Base-by-base conservation (phyloP, 441 rosid species). In the Isatis lusitanica region DNA sequence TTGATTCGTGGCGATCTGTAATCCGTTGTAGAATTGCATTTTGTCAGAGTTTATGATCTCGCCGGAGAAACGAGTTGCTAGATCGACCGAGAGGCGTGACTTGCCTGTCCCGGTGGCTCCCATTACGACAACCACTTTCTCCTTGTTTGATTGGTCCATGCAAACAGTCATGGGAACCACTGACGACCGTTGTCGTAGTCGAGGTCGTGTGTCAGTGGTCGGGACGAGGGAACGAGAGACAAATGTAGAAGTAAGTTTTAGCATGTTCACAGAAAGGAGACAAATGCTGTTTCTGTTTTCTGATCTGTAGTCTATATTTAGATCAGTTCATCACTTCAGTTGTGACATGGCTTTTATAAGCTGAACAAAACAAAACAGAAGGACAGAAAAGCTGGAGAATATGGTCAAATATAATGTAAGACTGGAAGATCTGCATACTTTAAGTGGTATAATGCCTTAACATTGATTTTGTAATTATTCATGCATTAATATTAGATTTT, bases 91-190 rank as follows among this genome's bases (percentile, higher is more conserved):
- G 15, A 89, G 84, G 28, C 85, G 84, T 53, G 97, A 91, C 65
- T 91, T 91, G 5, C 97, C 93, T 15, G 92, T 81, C 17, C 91
- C 94, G 1, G 91, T 89, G 7, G 93, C 88, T 9, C 97, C 94
- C 62, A 89, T 80, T 5, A 89, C 84, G 63, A 85, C 83, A 16
- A 86, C 82, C 7, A 87, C 84, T 83, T 91, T 91, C 55, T 83
- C 82, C 74, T 85, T 84, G n/a, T 39, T 75, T 68, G 74, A 43
- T 9, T 68, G 16, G 16, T 46, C 46, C 70, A 75, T 75, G 66
- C 74, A 75, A 35, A 75, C 24, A n/a, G 71, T 13, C 79, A 62
- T 68, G 24, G 63, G 74, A 60, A 11, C 50, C 9, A 44, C 36
- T 7, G 78, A 51, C 15, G n/a, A n/a, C n/a, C 15, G 7, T 43